Percentiles rank a stretch among this genome's conserved stretches.
phyloP scores from a whole-genome alignment of 371 early-diverging fungal genomes.

The Amoeboaphelidium protococcarum region DNA sequence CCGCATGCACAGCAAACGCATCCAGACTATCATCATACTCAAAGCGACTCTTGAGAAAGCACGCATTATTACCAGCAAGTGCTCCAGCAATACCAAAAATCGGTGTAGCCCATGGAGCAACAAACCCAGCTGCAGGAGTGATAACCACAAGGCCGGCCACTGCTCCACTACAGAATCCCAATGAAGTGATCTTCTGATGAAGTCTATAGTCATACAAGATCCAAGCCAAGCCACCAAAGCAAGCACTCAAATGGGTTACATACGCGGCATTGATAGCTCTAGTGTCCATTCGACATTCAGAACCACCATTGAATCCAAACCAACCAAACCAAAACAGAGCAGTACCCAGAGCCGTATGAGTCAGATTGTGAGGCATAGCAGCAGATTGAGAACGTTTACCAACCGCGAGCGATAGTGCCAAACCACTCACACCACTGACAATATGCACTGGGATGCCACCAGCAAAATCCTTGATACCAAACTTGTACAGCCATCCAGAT shows the following conservation, averaged over 20 bases:
- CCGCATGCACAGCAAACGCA: constrained; percentile 30
- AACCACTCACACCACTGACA: constrained; percentile 1
- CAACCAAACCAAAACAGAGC: constrained; percentile 72
- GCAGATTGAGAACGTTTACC: constrained; percentile 9
- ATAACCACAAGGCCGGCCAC: constrained; percentile 30
- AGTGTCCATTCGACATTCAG: constrained; percentile 43
- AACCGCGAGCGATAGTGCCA: not conserved
- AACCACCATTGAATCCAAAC: constrained; percentile 70
- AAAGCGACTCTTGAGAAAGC: constrained; percentile 41
- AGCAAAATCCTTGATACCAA: constrained; percentile 1
- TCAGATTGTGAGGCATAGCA: constrained; percentile 64
- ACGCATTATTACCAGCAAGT: constrained; percentile 43
- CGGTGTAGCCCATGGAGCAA: constrained; percentile 50
- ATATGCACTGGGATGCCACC: constrained; percentile 3
- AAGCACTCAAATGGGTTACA: constrained; percentile 58
- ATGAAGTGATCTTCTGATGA: constrained; percentile 34
- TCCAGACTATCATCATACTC: constrained; percentile 49
- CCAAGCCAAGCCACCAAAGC: constrained; percentile 61
- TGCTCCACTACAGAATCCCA: constrained; percentile 74
- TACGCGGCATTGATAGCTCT: constrained; percentile 60
- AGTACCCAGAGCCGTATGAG: constrained; percentile 61
- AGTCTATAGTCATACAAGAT: constrained; percentile 37
- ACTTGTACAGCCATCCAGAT: not conserved
- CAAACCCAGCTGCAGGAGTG: constrained; percentile 63
- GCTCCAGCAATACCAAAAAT: constrained; percentile 46